Evolutionary conservation across 2,329 filamentous ascomycete species (phyloP).

Genomic region (Cytospora piceicola): DNA sequence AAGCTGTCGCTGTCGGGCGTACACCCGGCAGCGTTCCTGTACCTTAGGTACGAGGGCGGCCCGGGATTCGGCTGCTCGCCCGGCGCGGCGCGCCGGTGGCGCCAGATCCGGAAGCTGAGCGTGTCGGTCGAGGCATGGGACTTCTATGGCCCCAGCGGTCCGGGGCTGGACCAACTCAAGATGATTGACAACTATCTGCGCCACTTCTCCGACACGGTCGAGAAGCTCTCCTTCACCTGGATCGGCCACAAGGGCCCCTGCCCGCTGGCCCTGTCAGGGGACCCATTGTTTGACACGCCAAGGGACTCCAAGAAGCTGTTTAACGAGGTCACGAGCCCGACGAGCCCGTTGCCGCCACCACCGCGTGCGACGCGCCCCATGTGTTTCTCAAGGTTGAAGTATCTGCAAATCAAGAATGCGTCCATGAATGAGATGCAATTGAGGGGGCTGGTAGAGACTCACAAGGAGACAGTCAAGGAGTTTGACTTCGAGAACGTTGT

Average conservation of each 20-base stretch:
- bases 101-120: slow-evolving; percentile 73
- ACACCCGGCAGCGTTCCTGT: slow-evolving; percentile 75
- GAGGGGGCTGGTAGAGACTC: slow-evolving; percentile 66
- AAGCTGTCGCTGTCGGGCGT: slow-evolving; percentile 74
- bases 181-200: slow-evolving; percentile 82
- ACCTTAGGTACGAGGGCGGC: slow-evolving; percentile 67
- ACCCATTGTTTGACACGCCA: slow-evolving; percentile 68
- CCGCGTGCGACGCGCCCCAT: slow-evolving; percentile 58
- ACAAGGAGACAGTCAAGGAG: slow-evolving; percentile 71
- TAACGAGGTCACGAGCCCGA: slow-evolving; percentile 66
- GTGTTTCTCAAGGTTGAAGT: slow-evolving; percentile 68
- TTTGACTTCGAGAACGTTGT: slow-evolving; percentile 80
- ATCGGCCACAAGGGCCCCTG: slow-evolving; percentile 72
- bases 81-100: slow-evolving; percentile 73
- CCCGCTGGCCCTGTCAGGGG: slow-evolving; percentile 70
- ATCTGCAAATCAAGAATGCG: slow-evolving; percentile 73
- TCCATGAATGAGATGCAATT: slow-evolving; percentile 74
- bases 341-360: slow-evolving; percentile 62
- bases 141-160: slow-evolving; percentile 58
- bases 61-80: slow-evolving; percentile 76
- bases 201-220: slow-evolving; percentile 66
- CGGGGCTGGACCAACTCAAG: slow-evolving; percentile 71
- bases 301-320: slow-evolving; percentile 61
- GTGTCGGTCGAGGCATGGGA: slow-evolving; percentile 75
- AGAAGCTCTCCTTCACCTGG: slow-evolving; percentile 79